Evolutionary conservation across 1,284 basidiomycete genomes (phyloP).

Genomic region (Ceratobasidium papillatum): DNA sequence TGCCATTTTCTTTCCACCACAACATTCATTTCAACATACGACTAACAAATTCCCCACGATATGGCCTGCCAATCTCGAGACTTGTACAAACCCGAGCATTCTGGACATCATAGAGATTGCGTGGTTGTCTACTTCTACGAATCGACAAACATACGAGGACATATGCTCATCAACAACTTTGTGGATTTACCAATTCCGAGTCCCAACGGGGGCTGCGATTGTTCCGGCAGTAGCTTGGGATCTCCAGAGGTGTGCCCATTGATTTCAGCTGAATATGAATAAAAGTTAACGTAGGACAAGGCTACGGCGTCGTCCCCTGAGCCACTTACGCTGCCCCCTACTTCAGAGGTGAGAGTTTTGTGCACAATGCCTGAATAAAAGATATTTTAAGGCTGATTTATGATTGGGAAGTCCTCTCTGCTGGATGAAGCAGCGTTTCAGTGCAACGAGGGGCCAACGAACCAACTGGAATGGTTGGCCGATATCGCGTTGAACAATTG

Average conservation of each 20-base stretch:
- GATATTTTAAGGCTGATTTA: too few species aligned
- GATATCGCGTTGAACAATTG: background rate
- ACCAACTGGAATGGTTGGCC: background rate
- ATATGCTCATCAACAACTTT: background rate
- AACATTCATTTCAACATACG: background rate
- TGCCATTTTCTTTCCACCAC: background rate
- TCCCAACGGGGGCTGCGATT: background rate
- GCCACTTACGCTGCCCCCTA: background rate
- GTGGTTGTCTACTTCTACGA: constrained; percentile 2
- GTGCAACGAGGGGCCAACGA: background rate
- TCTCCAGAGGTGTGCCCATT: background rate
- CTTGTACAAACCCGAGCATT: background rate
- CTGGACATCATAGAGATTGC: background rate
- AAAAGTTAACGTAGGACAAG: background rate
- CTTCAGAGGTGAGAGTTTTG: background rate
- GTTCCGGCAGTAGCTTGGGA: background rate
- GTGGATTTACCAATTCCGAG: background rate
- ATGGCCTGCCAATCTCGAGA: background rate
- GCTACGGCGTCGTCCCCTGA: background rate
- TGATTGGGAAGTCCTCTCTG: background rate
- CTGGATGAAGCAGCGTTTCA: background rate
- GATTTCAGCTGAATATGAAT: background rate
- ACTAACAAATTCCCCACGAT: background rate
- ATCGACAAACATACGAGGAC: constrained; percentile 11
- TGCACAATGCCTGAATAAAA: too few species aligned